Conservation (phyloP, 2,329 filamentous ascomycete genomes). For the Hymenoscyphus scutula region DNA sequence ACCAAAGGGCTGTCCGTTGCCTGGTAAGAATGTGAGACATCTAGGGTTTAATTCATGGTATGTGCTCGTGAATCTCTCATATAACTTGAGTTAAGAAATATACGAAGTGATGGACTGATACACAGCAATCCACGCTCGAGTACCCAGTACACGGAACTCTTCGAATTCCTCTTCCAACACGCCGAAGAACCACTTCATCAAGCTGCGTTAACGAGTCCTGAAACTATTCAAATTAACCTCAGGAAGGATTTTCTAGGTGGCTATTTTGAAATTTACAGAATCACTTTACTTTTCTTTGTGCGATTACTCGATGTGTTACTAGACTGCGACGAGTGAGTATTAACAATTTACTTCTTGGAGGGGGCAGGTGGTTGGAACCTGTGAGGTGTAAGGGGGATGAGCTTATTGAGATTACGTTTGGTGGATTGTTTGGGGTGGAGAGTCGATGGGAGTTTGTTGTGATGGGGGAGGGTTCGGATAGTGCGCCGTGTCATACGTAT, state of each 20-base stretch:
- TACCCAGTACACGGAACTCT: not conserved
- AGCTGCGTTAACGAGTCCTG: not conserved
- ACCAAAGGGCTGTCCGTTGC: too few species aligned
- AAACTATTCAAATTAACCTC: not conserved
- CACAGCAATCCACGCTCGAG: not conserved
- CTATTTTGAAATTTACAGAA: not conserved
- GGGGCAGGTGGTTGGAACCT: too few species aligned
- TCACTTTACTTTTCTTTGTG: not conserved
- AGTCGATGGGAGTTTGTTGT: too few species aligned
- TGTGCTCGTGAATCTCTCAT: too few species aligned
- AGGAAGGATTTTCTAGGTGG: not conserved
- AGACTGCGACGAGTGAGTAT: not conserved
- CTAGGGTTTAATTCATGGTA: not conserved
- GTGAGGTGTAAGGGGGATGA: too few species aligned
- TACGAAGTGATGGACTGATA: not conserved
- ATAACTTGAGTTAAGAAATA: not conserved
- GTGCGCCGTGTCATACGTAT: not conserved
- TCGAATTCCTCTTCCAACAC: not conserved
- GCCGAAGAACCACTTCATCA: too few species aligned
- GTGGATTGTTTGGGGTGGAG: too few species aligned
- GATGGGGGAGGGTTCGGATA: too few species aligned
- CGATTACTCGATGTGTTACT: not conserved
- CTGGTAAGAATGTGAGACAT: not conserved
- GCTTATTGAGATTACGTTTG: too few species aligned
- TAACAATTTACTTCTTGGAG: not conserved